Evolutionary conservation across 805 yeast species (phyloP).

Genomic region (Kluyveromyces siamensis): DNA sequence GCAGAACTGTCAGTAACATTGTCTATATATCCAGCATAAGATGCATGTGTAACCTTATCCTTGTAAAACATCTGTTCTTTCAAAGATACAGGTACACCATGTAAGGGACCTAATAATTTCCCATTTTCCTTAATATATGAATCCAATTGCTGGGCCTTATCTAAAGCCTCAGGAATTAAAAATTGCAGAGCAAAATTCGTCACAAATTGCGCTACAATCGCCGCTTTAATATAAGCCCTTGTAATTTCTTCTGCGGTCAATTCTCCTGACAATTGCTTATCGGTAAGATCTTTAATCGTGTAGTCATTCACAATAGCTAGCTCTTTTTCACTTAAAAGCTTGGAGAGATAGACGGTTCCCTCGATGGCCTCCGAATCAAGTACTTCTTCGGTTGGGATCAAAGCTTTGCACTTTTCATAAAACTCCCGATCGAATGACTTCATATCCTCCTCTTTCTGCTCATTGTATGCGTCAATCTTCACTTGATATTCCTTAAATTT

Average conservation of each 20-base stretch:
- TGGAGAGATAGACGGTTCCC: conserved; percentile 10
- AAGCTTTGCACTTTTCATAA: conserved; percentile 10
- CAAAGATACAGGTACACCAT: conserved; percentile 60
- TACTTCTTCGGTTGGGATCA: conserved; percentile 12
- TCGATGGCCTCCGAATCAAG: conserved; percentile 18
- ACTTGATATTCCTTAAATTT: conserved; percentile 11
- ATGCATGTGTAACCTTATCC: conserved; percentile 50
- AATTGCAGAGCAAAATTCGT: conserved; percentile 54
- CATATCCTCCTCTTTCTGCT: conserved; percentile 15
- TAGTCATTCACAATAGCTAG: conserved; percentile 34
- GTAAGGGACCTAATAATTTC: conserved; percentile 54
- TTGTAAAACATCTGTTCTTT: conserved; percentile 55
- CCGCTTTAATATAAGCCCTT: conserved; percentile 56
- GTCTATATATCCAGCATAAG: conserved; percentile 45
- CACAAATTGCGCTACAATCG: conserved; percentile 55
- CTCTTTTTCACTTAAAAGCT: conserved; percentile 28
- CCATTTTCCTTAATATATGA: conserved; percentile 40
- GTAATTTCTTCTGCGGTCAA: conserved; percentile 43
- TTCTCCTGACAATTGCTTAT: conserved; percentile 38
- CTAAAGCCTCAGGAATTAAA: conserved; percentile 54
- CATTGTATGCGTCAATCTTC: conserved; percentile 14
- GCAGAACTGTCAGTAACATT: conserved; percentile 40
- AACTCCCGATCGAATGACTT: conserved; percentile 15
- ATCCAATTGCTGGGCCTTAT: conserved; percentile 49
- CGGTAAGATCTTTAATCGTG: conserved; percentile 33